These are phyloP conservation scores for Plasmodium relictum DNA, from an alignment of 169 alveolate species.

Conservation along the genomic window DNA sequence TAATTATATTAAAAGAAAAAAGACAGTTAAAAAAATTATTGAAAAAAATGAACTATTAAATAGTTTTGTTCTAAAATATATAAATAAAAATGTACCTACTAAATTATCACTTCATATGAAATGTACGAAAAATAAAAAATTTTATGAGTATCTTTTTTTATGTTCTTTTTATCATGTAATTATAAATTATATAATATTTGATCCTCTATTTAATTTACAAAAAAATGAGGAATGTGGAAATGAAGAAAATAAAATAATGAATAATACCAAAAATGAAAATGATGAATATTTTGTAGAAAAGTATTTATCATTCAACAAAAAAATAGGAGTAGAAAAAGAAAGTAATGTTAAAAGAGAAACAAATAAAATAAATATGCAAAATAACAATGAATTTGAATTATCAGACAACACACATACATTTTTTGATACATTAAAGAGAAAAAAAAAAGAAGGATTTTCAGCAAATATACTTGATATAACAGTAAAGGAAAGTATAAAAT, in stretches of 20 bases:
- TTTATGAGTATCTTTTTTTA: slow-evolving; percentile 42
- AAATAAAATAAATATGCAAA: background rate
- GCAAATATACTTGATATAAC: background rate
- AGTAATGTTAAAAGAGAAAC: background rate
- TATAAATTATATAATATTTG: slow-evolving; percentile 24
- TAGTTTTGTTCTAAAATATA: slow-evolving; percentile 34
- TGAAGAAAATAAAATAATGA: background rate
- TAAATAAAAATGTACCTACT: slow-evolving; percentile 38
- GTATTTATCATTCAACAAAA: background rate
- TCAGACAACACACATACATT: background rate
- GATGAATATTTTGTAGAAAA: background rate
- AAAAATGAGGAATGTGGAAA: background rate
- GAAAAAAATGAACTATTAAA: slow-evolving; percentile 30
- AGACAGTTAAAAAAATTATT: slow-evolving; percentile 20
- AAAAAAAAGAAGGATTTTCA: slow-evolving; percentile 1
- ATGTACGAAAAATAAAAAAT: slow-evolving; percentile 17
- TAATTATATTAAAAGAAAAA: slow-evolving; percentile 50
- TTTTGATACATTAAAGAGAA: background rate
- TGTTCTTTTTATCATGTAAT: slow-evolving; percentile 61
- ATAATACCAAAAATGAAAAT: background rate
- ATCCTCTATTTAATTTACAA: slow-evolving; percentile 28
- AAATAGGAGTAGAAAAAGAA: background rate
- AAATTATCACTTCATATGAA: slow-evolving; percentile 51
- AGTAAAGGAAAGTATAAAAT: slow-evolving; percentile 17
- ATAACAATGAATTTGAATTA: background rate